Base-by-base conservation (phyloP, 2,329 filamentous ascomycete genomes). In the Didymella pomorum region DNA sequence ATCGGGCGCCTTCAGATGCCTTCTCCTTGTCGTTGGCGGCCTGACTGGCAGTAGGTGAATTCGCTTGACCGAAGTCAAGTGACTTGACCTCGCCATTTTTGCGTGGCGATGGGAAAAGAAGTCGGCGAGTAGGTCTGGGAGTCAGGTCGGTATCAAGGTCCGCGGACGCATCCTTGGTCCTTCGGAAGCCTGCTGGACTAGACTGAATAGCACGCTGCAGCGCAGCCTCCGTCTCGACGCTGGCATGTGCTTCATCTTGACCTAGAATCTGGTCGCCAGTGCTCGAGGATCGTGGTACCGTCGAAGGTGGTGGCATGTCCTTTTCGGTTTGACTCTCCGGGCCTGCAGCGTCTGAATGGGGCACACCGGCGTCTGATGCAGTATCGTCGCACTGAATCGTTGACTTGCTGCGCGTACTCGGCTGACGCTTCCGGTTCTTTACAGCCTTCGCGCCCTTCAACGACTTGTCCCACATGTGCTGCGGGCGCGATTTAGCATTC, bases 401-500 rank as follows among this genome's bases (percentile, higher is more conserved):
- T n/a, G 68, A 67, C 45, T 65, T 84, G 78, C 46, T 78, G 73
- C 48, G 79, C 77, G 60, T 78, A 33, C 60, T 62, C 28, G 59
- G 53, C 35, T 58, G 79, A 21, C 64, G 66, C 29, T 69, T 71
- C 48, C 70, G 72, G 18, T 69, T 68, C 52, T 73, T 71, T 86
- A 61, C 48, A 12, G 52, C 51, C 18, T 46, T 42, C 12, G 52
- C 16, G 20, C 20, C 44, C 16, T 91, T 61, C 26, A 62, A 61
- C 9, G 65, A 45, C 44, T 71, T 72, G 52, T 89, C 89, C 94
- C 94, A 99, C 64, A 89, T 88, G 60, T 94, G 87, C 52, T 87
- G 82, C 2, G 95, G 95, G 9, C 95, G 88, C 81, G 96, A 95
- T 23, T 81, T 84, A 71, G 91, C 92, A 77, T 90, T 92, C 72